These are phyloP conservation scores for Penicillium sp. DNA, from an alignment of 2,329 filamentous ascomycete species.

Conservation along the genomic window DNA sequence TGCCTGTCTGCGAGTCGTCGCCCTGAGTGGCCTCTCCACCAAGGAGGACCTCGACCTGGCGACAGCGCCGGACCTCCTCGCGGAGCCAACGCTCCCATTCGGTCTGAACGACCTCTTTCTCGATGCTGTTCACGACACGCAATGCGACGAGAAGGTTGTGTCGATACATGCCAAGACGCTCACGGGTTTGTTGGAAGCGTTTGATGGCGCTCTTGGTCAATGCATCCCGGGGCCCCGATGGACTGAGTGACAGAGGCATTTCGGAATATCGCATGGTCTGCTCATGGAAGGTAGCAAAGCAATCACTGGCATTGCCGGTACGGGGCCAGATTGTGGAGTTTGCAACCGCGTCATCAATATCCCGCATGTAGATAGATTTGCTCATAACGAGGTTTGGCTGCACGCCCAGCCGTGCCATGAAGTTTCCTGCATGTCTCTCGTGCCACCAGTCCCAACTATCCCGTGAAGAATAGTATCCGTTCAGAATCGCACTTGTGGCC, in stretches of 20 bases:
- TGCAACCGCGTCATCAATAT: conserved; percentile 67
- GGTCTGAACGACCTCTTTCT: conserved; percentile 77
- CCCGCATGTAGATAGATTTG: conserved; percentile 77
- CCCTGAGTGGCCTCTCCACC: conserved; percentile 25
- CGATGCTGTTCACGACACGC: conserved; percentile 83
- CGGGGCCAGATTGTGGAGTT: conserved; percentile 33
- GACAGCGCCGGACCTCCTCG: conserved; percentile 75
- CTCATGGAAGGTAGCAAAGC: conserved; percentile 48
- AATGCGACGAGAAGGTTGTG: conserved; percentile 90
- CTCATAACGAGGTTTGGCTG: conserved; percentile 77
- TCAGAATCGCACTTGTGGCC: conserved; percentile 66
- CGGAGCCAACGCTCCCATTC: conserved; percentile 94
- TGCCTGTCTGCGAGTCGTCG: conserved; percentile 25
- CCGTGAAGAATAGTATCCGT: conserved; percentile 72
- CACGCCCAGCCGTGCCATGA: conserved; percentile 80
- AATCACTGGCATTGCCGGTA: conserved; percentile 35
- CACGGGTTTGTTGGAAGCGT: conserved; percentile 74
- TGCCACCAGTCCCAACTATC: conserved; percentile 78
- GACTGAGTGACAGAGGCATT: conserved; percentile 31
- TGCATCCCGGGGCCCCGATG: conserved; percentile 30
- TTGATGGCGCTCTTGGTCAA: conserved; percentile 43
- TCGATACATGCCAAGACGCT: conserved; percentile 77
- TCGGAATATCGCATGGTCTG: conserved; percentile 39
- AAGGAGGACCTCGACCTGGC: conserved; percentile 56
- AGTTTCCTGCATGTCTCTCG: conserved; percentile 74